These are phyloP conservation scores for Lycium barbarum DNA, from an alignment of 257 asterid species.

Conservation along the genomic window DNA sequence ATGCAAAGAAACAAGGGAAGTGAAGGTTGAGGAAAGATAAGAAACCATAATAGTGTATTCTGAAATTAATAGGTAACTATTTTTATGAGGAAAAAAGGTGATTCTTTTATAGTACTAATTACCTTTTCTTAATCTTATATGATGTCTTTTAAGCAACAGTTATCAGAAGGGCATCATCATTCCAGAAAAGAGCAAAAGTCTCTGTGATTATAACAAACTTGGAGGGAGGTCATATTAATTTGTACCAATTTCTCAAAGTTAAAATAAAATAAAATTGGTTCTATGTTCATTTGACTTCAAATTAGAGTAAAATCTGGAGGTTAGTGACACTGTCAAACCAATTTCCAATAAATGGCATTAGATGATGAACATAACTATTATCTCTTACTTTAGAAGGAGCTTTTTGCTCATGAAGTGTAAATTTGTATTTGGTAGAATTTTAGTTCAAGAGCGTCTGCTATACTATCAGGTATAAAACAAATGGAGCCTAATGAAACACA, in stretches of 20 bases:
- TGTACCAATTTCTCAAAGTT: not conserved
- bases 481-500: conserved; percentile 4
- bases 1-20: not conserved
- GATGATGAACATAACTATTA: not conserved
- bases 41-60: conserved; percentile 4
- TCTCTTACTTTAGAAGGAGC: not conserved
- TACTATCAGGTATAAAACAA: not conserved
- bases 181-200: conserved; percentile 8
- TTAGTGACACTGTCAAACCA: not conserved
- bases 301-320: not conserved
- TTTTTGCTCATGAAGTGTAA: conserved; percentile 8
- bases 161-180: not conserved
- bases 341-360: not conserved
- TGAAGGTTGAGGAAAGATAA: not conserved
- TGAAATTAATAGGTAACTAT: not conserved
- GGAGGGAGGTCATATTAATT: not conserved
- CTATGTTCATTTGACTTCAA: not conserved
- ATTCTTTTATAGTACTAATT: not conserved
- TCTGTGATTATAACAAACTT: conserved; percentile 2
- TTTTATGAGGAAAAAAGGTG: not conserved
- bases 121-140: not conserved
- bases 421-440: conserved; percentile 7
- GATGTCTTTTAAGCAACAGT: not conserved
- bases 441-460: conserved; percentile 13
- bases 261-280: not conserved